Evolutionary conservation across 169 alveolate genomes (phyloP).

Genomic region (Toxoplasma gondii): DNA sequence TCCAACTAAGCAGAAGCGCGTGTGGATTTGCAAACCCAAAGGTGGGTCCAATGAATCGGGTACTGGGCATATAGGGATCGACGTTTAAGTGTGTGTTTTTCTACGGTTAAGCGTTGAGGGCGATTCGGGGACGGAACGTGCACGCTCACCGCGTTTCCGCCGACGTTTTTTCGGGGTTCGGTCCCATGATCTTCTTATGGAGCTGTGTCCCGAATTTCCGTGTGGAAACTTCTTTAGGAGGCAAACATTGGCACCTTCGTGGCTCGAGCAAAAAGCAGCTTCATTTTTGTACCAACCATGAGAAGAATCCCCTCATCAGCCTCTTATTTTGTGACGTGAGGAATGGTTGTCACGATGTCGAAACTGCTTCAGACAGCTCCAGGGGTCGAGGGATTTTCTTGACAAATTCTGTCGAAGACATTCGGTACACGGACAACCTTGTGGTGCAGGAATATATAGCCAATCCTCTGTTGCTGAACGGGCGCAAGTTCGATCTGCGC

Average conservation of each 20-base stretch:
- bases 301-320: too few relatives aligned
- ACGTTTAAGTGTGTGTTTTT: not conserved
- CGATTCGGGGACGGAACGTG: not conserved
- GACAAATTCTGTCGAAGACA: not conserved
- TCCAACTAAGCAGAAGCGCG: constrained; percentile 69
- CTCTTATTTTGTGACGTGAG: too few relatives aligned
- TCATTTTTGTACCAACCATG: too few relatives aligned
- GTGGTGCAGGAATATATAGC: constrained; percentile 88
- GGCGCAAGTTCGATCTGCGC: constrained; percentile 94
- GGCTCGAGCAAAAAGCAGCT: too few relatives aligned
- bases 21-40: constrained; percentile 42
- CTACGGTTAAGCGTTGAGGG: not conserved
- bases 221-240: too few relatives aligned
- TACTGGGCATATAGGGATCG: not conserved
- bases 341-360: not conserved
- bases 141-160: too few relatives aligned
- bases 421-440: constrained; percentile 7
- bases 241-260: too few relatives aligned
- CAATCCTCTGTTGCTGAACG: constrained; percentile 93
- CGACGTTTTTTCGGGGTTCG: too few relatives aligned
- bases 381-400: constrained; percentile 24
- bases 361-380: constrained; percentile 26
- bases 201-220: too few relatives aligned
- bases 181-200: too few relatives aligned
- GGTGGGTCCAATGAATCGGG: not conserved